Evolutionary conservation across 2,329 filamentous ascomycete genomes (phyloP).

Genomic region (Exophiala oligosperma): DNA sequence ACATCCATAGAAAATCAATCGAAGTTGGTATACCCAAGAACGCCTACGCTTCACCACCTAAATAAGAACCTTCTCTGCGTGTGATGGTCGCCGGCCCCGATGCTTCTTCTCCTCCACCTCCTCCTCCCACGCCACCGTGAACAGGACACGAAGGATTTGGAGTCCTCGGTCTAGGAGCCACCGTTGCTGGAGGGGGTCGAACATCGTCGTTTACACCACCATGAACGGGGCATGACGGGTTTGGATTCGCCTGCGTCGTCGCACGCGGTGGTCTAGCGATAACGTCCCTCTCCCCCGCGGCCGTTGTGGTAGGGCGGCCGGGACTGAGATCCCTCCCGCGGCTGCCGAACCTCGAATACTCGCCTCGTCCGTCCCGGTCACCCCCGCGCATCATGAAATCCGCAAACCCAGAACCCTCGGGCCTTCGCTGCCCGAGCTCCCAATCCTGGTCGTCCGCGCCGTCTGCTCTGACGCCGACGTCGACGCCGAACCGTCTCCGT

Average conservation of each 20-base stretch:
- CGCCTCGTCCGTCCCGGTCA: slow-evolving; percentile 21
- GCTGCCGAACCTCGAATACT: slow-evolving; percentile 15
- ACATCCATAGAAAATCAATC: not conserved
- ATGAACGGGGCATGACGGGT: not conserved
- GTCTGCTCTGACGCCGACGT: slow-evolving; percentile 23
- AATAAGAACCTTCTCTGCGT: slow-evolving; percentile 5
- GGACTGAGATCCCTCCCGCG: not conserved
- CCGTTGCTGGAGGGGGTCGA: not conserved
- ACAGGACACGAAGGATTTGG: not conserved
- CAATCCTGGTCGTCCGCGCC: slow-evolving; percentile 26
- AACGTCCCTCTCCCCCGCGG: not conserved
- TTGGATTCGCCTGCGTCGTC: not conserved
- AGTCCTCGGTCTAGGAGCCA: not conserved
- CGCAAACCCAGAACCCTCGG: slow-evolving; percentile 11
- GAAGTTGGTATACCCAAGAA: not conserved
- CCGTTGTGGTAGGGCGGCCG: not conserved
- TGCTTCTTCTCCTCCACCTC: slow-evolving; percentile 5
- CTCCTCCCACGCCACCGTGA: slow-evolving; percentile 1
- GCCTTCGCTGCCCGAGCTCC: slow-evolving; percentile 20
- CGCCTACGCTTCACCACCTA: slow-evolving; percentile 22
- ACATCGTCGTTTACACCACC: not conserved
- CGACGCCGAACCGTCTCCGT: slow-evolving; percentile 26
- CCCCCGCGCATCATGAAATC: slow-evolving; percentile 22
- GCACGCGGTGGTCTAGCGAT: not conserved
- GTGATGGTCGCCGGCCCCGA: slow-evolving; percentile 11